Conservation (phyloP, 2,329 filamentous ascomycete species). For the Orbilia brochopaga region DNA sequence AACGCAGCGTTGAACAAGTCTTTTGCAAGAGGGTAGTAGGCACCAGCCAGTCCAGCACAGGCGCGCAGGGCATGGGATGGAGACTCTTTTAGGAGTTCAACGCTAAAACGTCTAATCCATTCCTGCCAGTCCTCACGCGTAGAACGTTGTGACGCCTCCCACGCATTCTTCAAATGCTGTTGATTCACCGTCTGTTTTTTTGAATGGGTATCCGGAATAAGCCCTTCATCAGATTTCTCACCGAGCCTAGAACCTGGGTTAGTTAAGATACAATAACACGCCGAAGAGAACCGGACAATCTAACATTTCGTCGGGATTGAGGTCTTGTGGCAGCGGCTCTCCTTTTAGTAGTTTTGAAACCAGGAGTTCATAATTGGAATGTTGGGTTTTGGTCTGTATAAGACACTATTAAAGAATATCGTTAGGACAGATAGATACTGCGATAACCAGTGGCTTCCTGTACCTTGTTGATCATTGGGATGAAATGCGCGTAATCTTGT, state of each 20-base stretch:
- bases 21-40: slow-evolving; percentile 87
- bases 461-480: slow-evolving; percentile 88
- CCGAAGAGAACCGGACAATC: slow-evolving; percentile 6
- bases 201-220: slow-evolving; percentile 80
- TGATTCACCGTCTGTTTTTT: slow-evolving; percentile 98
- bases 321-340: slow-evolving; percentile 90
- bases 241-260: slow-evolving; percentile 63
- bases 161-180: slow-evolving; percentile 93
- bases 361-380: slow-evolving; percentile 89
- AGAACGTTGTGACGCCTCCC: slow-evolving; percentile 95
- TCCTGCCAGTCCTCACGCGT: slow-evolving; percentile 99
- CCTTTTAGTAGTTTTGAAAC: slow-evolving; percentile 93
- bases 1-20: slow-evolving; percentile 99
- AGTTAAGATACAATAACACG: not conserved
- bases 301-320: slow-evolving; percentile 75
- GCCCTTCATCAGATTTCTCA: slow-evolving; percentile 77
- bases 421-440: slow-evolving; percentile 10
- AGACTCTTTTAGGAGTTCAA: slow-evolving; percentile 90
- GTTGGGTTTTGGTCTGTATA: slow-evolving; percentile 77
- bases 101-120: slow-evolving; percentile 96
- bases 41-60: slow-evolving; percentile 86
- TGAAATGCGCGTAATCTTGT: slow-evolving; percentile 92
- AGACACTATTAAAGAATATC: slow-evolving; percentile 61
- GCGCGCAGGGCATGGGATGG: slow-evolving; percentile 93
- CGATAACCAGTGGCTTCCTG: not conserved